Conservation (phyloP, 1,139 yeast genomes). For the Arxiozyma slooffiae region DNA sequence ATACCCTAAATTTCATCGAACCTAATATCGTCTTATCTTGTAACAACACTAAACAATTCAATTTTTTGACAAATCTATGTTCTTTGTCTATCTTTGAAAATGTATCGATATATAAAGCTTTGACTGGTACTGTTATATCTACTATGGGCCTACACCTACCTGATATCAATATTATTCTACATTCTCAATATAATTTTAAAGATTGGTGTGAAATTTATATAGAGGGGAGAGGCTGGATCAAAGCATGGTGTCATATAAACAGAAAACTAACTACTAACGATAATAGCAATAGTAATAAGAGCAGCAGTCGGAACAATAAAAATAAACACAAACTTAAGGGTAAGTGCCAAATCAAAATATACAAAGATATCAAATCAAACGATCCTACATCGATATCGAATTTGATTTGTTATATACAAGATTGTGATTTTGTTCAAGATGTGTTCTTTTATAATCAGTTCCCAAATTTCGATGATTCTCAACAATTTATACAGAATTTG, state of each 20-base stretch:
- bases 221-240: constrained; percentile 26
- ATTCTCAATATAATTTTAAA: constrained; percentile 24
- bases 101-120: constrained; percentile 20
- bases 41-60: constrained; percentile 3
- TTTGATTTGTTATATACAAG: constrained; percentile 23
- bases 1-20: not conserved
- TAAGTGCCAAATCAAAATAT: constrained; percentile 24
- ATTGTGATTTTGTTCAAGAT: constrained; percentile 23
- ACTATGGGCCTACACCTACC: constrained; percentile 22
- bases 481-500: constrained; percentile 11
- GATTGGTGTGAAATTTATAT: constrained; percentile 30
- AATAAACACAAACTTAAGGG: constrained; percentile 14
- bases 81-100: constrained; percentile 22
- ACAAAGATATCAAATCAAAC: constrained; percentile 21
- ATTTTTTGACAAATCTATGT: constrained; percentile 12
- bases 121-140: constrained; percentile 27
- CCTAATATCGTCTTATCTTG: constrained; percentile 5
- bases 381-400: constrained; percentile 13
- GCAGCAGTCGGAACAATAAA: not conserved
- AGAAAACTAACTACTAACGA: constrained; percentile 11
- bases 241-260: constrained; percentile 29
- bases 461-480: not conserved
- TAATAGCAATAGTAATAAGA: not conserved
- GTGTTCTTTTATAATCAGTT: constrained; percentile 16
- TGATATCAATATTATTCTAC: constrained; percentile 25